Percentiles rank a stretch among this genome's conserved stretches.
phyloP scores from a whole-genome alignment of 139 green algal species.

The Chlamydomonas applanata region DNA sequence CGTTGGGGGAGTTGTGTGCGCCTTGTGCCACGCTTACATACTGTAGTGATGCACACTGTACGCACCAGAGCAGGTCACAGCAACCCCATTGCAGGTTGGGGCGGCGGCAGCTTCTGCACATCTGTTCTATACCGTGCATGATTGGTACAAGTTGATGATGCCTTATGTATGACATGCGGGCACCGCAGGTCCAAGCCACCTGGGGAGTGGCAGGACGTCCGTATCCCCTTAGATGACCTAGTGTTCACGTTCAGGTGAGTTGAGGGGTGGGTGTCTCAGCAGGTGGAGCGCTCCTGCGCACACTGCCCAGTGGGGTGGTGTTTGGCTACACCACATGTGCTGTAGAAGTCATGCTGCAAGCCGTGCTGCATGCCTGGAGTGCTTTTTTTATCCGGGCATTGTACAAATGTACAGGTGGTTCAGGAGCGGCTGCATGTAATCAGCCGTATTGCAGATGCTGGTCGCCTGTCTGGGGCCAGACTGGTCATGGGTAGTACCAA shows the following conservation, averaged over 20 bases:
- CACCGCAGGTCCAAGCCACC: constrained; percentile 4
- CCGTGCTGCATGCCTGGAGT: too few relatives aligned
- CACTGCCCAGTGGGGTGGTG: neutral
- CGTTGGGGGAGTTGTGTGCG: neutral
- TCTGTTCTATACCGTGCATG: too few relatives aligned
- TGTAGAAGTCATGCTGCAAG: too few relatives aligned
- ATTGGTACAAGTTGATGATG: too few relatives aligned
- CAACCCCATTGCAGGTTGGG: too few relatives aligned
- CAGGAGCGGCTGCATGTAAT: too few relatives aligned
- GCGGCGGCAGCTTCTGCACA: too few relatives aligned
- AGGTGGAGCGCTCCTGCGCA: neutral
- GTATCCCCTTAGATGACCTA: constrained; percentile 32
- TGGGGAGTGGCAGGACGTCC: constrained; percentile 28
- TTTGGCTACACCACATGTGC: too few relatives aligned
- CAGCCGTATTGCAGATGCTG: too few relatives aligned
- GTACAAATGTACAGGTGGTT: too few relatives aligned
- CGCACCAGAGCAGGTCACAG: neutral
- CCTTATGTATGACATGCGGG: neutral
- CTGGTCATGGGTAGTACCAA: neutral
- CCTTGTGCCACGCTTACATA: neutral
- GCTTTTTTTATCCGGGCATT: too few relatives aligned
- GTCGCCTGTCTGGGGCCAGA: neutral
- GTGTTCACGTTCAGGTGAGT: constrained; percentile 29
- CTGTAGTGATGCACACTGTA: neutral
- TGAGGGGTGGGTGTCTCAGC: too few relatives aligned